Conservation (phyloP, 495 filamentous ascomycete genomes). For the Aspergillus leporis region DNA sequence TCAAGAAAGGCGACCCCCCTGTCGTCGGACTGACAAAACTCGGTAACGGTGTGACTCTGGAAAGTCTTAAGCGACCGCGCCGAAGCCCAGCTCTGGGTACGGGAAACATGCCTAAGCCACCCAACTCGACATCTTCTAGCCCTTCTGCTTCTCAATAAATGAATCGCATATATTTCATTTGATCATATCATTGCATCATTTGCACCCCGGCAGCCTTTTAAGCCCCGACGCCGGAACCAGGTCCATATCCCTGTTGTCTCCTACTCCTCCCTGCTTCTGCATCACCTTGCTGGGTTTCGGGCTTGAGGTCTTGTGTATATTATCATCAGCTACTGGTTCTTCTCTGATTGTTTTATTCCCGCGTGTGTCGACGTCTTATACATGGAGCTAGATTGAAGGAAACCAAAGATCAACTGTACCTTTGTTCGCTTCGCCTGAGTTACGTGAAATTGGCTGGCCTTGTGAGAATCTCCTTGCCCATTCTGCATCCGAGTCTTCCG, state of each 20-base stretch:
- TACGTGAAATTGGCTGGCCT: slow-evolving; percentile 23
- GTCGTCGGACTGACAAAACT: slow-evolving; percentile 94
- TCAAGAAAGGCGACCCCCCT: slow-evolving; percentile 87
- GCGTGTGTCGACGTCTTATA: slow-evolving; percentile 24
- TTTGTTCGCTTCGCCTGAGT: slow-evolving; percentile 27
- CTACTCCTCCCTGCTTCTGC: slow-evolving; percentile 45
- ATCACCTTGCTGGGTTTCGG: slow-evolving; percentile 34
- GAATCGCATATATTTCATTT: slow-evolving; percentile 10
- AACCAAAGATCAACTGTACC: slow-evolving; percentile 33
- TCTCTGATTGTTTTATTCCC: slow-evolving; percentile 20
- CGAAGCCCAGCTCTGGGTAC: slow-evolving; percentile 58
- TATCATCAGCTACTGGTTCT: slow-evolving; percentile 43
- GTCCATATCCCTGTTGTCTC: slow-evolving; percentile 61
- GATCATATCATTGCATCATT: slow-evolving; percentile 15
- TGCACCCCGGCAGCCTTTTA: slow-evolving; percentile 30
- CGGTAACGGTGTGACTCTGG: slow-evolving; percentile 73
- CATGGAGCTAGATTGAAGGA: slow-evolving; percentile 37
- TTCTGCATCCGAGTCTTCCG: slow-evolving; percentile 25
- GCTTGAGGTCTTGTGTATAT: slow-evolving; percentile 45
- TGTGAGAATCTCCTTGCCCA: slow-evolving; percentile 33
- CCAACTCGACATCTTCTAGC: slow-evolving; percentile 41
- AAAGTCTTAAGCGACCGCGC: slow-evolving; percentile 74
- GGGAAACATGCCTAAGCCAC: slow-evolving; percentile 32
- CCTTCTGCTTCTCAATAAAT: slow-evolving; percentile 43
- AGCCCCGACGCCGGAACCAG: slow-evolving; percentile 56